These are phyloP conservation scores for Cercis canadensis DNA, from an alignment of 306 rosid genomes.

Conservation along the genomic window DNA sequence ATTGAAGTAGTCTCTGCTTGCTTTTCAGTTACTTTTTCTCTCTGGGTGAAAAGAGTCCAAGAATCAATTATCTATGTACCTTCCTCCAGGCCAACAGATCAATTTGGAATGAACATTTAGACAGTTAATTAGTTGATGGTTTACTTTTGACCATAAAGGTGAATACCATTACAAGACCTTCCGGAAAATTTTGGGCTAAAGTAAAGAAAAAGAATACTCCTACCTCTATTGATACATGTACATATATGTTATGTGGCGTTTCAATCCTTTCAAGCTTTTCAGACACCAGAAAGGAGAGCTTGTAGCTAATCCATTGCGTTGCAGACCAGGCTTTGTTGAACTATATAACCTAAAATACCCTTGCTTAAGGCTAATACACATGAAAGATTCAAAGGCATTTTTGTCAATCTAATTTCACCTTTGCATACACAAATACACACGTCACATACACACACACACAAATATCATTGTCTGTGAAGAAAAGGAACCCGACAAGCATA, in stretches of 20 bases:
- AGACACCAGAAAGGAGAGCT: no score
- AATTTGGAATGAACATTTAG: no score
- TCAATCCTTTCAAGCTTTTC: slow-evolving; percentile 49
- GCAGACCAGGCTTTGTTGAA: slow-evolving; percentile 50
- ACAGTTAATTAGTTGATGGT: no score
- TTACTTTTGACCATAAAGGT: no score
- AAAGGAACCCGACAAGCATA: slow-evolving; percentile 48
- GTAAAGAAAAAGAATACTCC: neutral
- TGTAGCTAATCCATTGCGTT: no score
- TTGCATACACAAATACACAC: slow-evolving; percentile 34
- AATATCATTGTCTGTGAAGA: slow-evolving; percentile 15
- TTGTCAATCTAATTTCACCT: slow-evolving; percentile 33
- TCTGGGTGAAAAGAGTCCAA: no score
- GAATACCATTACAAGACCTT: no score
- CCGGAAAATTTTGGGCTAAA: neutral
- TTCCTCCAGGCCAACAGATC: no score
- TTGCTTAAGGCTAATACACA: slow-evolving; percentile 32
- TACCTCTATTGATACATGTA: slow-evolving; percentile 4
- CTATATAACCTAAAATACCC: slow-evolving; percentile 36
- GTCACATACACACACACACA: slow-evolving; percentile 33
- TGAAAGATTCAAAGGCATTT: slow-evolving; percentile 34
- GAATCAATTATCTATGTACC: no score
- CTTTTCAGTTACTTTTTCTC: no score
- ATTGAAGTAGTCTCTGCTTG: no score
- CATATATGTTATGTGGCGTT: slow-evolving; percentile 42